Conservation (phyloP, 257 asterid species). For the Datura wrightii region DNA sequence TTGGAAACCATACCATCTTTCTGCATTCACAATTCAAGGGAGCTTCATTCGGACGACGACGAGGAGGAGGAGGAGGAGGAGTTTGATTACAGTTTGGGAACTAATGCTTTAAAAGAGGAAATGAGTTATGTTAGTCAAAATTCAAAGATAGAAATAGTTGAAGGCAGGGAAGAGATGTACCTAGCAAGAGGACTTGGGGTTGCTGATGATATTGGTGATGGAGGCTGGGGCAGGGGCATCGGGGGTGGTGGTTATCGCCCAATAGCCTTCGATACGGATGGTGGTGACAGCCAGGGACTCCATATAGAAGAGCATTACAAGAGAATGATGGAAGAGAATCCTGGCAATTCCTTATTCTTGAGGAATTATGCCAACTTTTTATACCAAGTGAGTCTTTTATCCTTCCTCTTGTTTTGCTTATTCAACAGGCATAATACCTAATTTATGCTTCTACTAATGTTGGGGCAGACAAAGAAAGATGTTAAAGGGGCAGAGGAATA, state of each 20-base stretch:
- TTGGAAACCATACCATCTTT: constrained; percentile 71
- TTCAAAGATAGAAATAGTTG: constrained; percentile 37
- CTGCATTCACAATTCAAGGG: constrained; percentile 38
- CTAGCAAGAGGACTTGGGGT: constrained; percentile 74
- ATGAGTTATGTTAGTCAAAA: constrained; percentile 31
- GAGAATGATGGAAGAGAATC: constrained; percentile 67
- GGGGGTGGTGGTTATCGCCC: constrained; percentile 56
- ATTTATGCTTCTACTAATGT: neutral
- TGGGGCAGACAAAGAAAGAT: constrained; percentile 63
- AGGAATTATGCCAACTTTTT: constrained; percentile 88
- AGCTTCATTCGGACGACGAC: constrained; percentile 41
- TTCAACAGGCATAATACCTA: neutral
- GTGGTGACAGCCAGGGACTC: constrained; percentile 53
- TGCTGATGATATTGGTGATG: constrained; percentile 41
- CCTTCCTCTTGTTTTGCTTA: neutral
- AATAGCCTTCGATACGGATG: constrained; percentile 55
- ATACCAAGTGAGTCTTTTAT: constrained; percentile 53
- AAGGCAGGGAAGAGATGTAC: constrained; percentile 63
- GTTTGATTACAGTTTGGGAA: constrained; percentile 31
- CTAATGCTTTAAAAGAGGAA: constrained; percentile 37
- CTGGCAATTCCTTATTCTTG: constrained; percentile 67
- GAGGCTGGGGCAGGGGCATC: constrained; percentile 34
- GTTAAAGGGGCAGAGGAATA: constrained; percentile 74
- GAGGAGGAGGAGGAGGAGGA: constrained; percentile 27
- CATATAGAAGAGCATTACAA: constrained; percentile 68